Evolutionary conservation across 2,329 filamentous ascomycete genomes (phyloP), one percentile per base, ranked within the genome.

Genomic region (Aspergillus sp.): DNA sequence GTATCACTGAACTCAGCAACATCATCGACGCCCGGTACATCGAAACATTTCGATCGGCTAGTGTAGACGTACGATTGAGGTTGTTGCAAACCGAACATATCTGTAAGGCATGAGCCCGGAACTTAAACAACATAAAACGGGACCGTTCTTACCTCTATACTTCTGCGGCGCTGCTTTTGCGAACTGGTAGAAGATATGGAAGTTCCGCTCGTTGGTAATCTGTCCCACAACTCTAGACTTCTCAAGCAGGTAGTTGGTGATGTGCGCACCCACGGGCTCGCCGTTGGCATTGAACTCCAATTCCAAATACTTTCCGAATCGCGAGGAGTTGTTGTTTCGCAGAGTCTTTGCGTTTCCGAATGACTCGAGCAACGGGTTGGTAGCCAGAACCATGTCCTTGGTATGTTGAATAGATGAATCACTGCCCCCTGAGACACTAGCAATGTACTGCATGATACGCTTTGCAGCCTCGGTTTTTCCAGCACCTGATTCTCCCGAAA

Each of bases 131-230:
- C n/a, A 19, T 19, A 35, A 27, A 12, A 28, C 9, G 26, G 26
- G 27, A 39, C 29, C 43, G 33, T 38, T 40, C 61, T 47, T 67
- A 77, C 74, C 74, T 64, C 89, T 79, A 68, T 97, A 94, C 46
- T 85, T 81, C 54, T 85, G 78, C n/a, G 90, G 86, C 7, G 91
- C 91, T 4, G 88, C 90, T 71, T 97, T 98, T 37, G 93, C 88
- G 68, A 97, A 96, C 68, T 98, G 93, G 71, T 98, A 98, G 68
- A 98, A 98, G 60, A 98, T 97, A 71, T 98, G 93, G 69, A 98
- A 98, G 71, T 95, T 97, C 56, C 93, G 83, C 77, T 98, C 93
- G 66, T 96, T 95, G 46, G 74, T 77, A 56, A 97, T 97, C 72
- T 97, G 93, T 11, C 91, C 90, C 7, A 95, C 90, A 12, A 98